Conservation (phyloP, 192 early-diverging fungal genomes). For the Dimargaris cristalligena region DNA sequence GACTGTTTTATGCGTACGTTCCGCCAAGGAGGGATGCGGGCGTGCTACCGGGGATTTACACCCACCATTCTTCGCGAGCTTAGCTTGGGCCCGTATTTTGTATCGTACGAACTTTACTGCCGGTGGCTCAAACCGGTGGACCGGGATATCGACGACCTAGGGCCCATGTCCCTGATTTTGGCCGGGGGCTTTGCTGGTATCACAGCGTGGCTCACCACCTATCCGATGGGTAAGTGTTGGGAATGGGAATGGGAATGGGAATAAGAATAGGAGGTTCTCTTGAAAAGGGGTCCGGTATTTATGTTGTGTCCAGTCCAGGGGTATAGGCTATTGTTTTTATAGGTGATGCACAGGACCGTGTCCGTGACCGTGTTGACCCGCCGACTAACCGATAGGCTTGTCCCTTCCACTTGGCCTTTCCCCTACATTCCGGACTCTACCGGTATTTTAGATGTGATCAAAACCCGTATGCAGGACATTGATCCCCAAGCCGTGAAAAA, state of each 20-base stretch:
- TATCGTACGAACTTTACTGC: constrained; percentile 31
- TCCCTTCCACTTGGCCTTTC: no score
- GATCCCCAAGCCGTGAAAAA: constrained; percentile 18
- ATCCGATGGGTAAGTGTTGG: constrained; percentile 29
- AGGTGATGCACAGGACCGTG: no score
- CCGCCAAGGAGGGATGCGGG: constrained; percentile 27
- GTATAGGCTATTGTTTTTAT: no score
- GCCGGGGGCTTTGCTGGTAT: constrained; percentile 41
- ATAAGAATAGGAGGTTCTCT: no score
- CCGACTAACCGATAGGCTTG: no score
- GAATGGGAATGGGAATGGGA: background rate
- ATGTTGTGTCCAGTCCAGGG: no score
- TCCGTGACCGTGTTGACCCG: no score
- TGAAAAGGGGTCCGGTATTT: no score
- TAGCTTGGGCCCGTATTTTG: constrained; percentile 38
- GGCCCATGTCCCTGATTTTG: constrained; percentile 24
- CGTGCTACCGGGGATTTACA: constrained; percentile 31
- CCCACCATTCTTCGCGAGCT: constrained; percentile 32
- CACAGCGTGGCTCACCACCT: constrained; percentile 35
- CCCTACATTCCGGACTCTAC: no score
- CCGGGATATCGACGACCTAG: constrained; percentile 20
- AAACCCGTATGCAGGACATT: constrained; percentile 38
- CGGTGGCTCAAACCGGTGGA: constrained; percentile 21
- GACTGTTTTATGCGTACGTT: constrained; percentile 31
- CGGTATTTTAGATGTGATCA: constrained; percentile 36